Conservation (phyloP, 2,329 filamentous ascomycete species). For the Zasmidium angulare region DNA sequence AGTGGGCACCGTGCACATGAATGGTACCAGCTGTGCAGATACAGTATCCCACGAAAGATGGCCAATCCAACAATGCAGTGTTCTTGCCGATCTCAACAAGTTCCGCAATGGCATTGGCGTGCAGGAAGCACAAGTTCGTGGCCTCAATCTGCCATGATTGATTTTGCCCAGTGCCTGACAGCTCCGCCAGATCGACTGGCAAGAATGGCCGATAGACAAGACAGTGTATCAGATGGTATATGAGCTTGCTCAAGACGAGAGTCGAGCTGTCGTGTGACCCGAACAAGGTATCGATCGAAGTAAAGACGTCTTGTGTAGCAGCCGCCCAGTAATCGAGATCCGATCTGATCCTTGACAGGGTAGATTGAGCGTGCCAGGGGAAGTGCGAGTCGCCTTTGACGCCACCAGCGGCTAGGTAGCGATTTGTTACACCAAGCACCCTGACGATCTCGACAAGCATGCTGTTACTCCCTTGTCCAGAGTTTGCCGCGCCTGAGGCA, state of each 20-base stretch:
- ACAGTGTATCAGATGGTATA: constrained; percentile 85
- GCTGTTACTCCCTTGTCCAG: constrained; percentile 71
- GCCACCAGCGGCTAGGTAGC: constrained; percentile 79
- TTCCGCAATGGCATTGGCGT: constrained; percentile 84
- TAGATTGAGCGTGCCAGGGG: constrained; percentile 84
- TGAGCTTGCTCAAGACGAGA: constrained; percentile 77
- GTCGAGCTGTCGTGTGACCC: constrained; percentile 75
- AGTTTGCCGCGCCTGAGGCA: constrained; percentile 51
- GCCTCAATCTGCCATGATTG: constrained; percentile 93
- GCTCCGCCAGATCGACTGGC: constrained; percentile 77
- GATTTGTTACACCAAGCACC: constrained; percentile 78
- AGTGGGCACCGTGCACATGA: constrained; percentile 82
- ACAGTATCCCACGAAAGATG: constrained; percentile 82
- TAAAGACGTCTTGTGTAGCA: constrained; percentile 76
- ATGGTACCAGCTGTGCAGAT: constrained; percentile 84
- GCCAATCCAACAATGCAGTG: constrained; percentile 76
- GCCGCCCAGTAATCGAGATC: constrained; percentile 84
- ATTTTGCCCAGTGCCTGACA: constrained; percentile 77
- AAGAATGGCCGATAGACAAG: constrained; percentile 84
- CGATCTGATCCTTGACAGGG: constrained; percentile 79
- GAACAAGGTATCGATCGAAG: constrained; percentile 72
- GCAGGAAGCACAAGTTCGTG: constrained; percentile 81
- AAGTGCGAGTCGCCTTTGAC: constrained; percentile 89
- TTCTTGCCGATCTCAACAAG: constrained; percentile 76
- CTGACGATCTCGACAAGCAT: constrained; percentile 84